Evolutionary conservation across 73 alveolate species (phyloP).

Genomic region (Paraurostyla sp.): DNA sequence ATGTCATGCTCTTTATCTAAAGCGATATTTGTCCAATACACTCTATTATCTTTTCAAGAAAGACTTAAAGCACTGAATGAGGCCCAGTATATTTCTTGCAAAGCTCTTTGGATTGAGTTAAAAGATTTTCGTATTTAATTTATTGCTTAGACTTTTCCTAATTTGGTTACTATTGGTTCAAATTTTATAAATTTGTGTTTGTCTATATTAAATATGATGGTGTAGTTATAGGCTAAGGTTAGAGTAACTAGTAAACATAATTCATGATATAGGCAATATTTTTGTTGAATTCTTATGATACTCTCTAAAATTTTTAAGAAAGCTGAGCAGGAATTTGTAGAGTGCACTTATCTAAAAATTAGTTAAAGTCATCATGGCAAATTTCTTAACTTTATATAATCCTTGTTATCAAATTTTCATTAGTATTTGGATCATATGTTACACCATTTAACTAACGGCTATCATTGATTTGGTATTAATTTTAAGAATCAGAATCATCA

Average conservation of each 20-base stretch:
- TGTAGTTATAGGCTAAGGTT: background rate
- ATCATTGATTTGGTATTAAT: background rate
- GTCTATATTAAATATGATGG: background rate
- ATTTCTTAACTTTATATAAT: background rate
- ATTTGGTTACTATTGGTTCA: background rate
- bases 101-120: slow-evolving; percentile 15
- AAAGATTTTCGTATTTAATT: slow-evolving; percentile 19
- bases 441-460: background rate
- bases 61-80: slow-evolving; percentile 54
- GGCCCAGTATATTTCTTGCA: slow-evolving; percentile 59
- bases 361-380: slow-evolving; percentile 28
- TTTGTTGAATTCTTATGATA: slow-evolving; percentile 50
- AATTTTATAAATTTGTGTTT: background rate
- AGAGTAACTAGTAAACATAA: slow-evolving; percentile 40
- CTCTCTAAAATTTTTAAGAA: slow-evolving; percentile 12
- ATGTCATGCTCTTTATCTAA: slow-evolving; percentile 20
- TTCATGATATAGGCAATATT: slow-evolving; percentile 48
- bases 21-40: slow-evolving; percentile 53
- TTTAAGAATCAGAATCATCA: background rate
- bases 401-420: background rate
- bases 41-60: slow-evolving; percentile 47
- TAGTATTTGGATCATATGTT: background rate
- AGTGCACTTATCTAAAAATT: slow-evolving; percentile 33
- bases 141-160: background rate
- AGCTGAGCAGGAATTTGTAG: slow-evolving; percentile 19